Evolutionary conservation across 2,329 filamentous ascomycete genomes (phyloP), one percentile per base, ranked within the genome.

Genomic region (Apiospora hydei): DNA sequence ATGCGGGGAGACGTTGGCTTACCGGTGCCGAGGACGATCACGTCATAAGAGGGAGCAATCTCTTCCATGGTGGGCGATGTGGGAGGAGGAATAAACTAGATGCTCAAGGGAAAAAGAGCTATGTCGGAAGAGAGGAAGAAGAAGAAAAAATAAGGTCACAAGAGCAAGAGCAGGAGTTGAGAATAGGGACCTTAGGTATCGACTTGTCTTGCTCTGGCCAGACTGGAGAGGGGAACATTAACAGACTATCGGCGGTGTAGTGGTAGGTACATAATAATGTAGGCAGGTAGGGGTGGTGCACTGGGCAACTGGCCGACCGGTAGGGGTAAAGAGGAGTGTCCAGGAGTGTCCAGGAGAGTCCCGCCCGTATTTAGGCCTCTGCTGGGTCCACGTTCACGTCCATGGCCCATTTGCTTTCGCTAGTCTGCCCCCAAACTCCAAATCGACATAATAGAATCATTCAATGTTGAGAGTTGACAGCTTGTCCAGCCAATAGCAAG

Each of bases 21-120:
- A 98, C 95, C 95, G 84, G 96, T 99, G 89, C 96, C 96, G 83
- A 99, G 91, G 83, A 99, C 96, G 83, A 99, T 91, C 84, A 98
- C 94, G 90, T 99, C 96, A 90, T 99, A 99, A 86, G 98, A 95
- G 82, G 94, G 94, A 78, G 95, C 94, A 82, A 99, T 98, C 86
- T 98, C 96, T 83, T 98, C 96, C 96, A 98, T 98, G 85, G 75
- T 89, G 85, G 75, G 74, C 73, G 70, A 71, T 76, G 61, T 67
- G 75, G 77, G 78, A 75, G 74, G 76, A 44, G 53, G 69, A 51
- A 74, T 76, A 73, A 76, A 77, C 75, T 77, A 76, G 77, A 77
- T 77, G 77, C 75, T 76, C 80, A 78, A 78, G 76, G 73, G 75
- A 43, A 34, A 71, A 69, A 53, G 44, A 43, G 70, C 67, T 70